phyloP scores from a whole-genome alignment of 2,329 filamentous ascomycete species.

The Dichotomopilus funicola region DNA sequence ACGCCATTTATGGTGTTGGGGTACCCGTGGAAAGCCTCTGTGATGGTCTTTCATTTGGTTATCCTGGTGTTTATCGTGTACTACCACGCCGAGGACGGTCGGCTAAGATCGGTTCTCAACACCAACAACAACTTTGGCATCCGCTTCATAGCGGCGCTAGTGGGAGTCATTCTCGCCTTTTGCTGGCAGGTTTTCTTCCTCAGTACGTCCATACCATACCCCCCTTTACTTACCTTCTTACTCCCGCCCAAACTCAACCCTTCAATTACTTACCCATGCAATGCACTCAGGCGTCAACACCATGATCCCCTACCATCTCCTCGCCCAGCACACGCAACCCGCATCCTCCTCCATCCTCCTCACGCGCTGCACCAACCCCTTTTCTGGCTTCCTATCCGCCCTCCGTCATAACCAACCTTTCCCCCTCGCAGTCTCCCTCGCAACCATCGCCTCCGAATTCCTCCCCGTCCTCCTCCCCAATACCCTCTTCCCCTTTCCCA shows the following conservation, averaged over 20 bases:
- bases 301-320: slow-evolving; percentile 39
- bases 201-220: slow-evolving; percentile 22
- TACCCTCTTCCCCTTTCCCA: slow-evolving; percentile 40
- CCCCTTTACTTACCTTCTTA: neutral
- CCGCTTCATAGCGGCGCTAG: slow-evolving; percentile 36
- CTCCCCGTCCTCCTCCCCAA: slow-evolving; percentile 45
- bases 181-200: slow-evolving; percentile 37
- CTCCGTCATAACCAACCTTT: slow-evolving; percentile 33
- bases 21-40: slow-evolving; percentile 28
- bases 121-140: slow-evolving; percentile 38
- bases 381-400: slow-evolving; percentile 38
- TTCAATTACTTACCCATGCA: neutral
- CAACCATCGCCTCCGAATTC: slow-evolving; percentile 42
- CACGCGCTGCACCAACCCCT: slow-evolving; percentile 38
- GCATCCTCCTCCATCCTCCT: slow-evolving; percentile 36
- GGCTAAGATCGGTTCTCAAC: slow-evolving; percentile 29
- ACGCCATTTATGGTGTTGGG: slow-evolving; percentile 33
- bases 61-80: neutral
- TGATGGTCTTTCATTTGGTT: neutral
- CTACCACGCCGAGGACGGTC: slow-evolving; percentile 18
- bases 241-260: neutral
- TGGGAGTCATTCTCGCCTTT: slow-evolving; percentile 37
- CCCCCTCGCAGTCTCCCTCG: slow-evolving; percentile 35
- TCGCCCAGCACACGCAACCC: slow-evolving; percentile 31
- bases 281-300: slow-evolving; percentile 36